Conservation (phyloP, 139 green algal species). For the Cymbomonas tetramitiformis region DNA sequence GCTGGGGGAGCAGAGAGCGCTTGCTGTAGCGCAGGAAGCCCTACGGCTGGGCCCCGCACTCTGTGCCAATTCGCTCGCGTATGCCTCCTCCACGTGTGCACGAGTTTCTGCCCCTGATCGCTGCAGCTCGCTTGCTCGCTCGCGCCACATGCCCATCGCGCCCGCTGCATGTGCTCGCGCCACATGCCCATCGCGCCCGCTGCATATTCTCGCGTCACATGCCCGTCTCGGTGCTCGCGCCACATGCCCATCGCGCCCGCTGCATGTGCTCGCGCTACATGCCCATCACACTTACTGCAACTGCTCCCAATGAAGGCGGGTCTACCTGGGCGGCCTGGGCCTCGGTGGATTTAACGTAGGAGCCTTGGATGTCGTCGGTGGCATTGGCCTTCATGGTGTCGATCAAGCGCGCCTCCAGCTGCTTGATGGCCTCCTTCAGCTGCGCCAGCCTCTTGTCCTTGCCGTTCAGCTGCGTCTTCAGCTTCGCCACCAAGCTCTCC, state of each 20-base stretch:
- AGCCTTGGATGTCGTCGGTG: slow-evolving; percentile 14
- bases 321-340: background rate
- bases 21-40: too few relatives aligned
- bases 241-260: slow-evolving; percentile 25
- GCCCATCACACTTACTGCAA: slow-evolving; percentile 29
- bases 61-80: too few relatives aligned
- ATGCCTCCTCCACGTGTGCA: too few relatives aligned
- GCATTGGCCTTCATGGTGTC: slow-evolving; percentile 36
- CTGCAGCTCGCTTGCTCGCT: too few relatives aligned
- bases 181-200: slow-evolving; percentile 33
- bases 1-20: too few relatives aligned
- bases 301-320: background rate
- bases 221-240: too few relatives aligned
- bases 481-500: slow-evolving; percentile 6
- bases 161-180: slow-evolving; percentile 38
- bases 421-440: slow-evolving; percentile 42
- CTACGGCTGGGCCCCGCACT: too few relatives aligned
- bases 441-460: slow-evolving; percentile 36
- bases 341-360: background rate
- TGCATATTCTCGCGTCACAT: background rate
- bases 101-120: too few relatives aligned
- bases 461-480: slow-evolving; percentile 29
- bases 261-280: slow-evolving; percentile 43
- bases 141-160: slow-evolving; percentile 25
- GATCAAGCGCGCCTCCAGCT: slow-evolving; percentile 43